Conservation (phyloP, 768 basidiomycete genomes). For the Lactarius quietus region DNA sequence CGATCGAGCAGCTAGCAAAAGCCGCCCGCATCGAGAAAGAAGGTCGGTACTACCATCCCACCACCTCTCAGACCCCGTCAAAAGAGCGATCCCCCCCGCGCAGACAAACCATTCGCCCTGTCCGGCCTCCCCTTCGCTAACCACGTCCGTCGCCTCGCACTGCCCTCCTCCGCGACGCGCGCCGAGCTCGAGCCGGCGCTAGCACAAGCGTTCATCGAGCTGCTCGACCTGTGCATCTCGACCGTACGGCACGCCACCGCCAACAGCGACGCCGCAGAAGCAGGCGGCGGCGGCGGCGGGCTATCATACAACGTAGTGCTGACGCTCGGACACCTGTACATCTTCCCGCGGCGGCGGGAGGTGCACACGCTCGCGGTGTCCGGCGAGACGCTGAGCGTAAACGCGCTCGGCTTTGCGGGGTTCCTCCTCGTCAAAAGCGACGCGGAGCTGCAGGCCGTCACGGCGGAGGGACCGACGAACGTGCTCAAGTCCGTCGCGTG, state of each 20-base stretch:
- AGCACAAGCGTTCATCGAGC: slow-evolving; percentile 59
- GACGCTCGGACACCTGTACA: slow-evolving; percentile 77
- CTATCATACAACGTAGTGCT: slow-evolving; percentile 84
- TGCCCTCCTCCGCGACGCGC: slow-evolving; percentile 32
- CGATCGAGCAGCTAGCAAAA: slow-evolving; percentile 69
- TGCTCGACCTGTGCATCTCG: slow-evolving; percentile 74
- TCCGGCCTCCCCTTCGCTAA: slow-evolving; percentile 73
- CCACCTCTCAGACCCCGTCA: slow-evolving; percentile 8
- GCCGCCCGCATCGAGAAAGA: slow-evolving; percentile 54
- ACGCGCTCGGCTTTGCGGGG: slow-evolving; percentile 87
- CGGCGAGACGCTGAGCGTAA: slow-evolving; percentile 64
- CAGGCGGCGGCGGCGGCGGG: slow-evolving; percentile 36
- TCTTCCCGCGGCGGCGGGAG: slow-evolving; percentile 76
- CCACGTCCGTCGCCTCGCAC: slow-evolving; percentile 56
- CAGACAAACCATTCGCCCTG: slow-evolving; percentile 73
- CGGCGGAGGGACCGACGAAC: slow-evolving; percentile 55
- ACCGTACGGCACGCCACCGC: slow-evolving; percentile 65
- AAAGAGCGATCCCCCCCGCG: background rate
- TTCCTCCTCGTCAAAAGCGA: slow-evolving; percentile 85
- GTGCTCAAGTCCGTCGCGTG: slow-evolving; percentile 65
- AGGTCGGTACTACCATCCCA: slow-evolving; percentile 37
- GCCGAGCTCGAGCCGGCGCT: slow-evolving; percentile 51
- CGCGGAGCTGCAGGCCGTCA: slow-evolving; percentile 66
- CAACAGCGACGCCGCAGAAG: slow-evolving; percentile 27
- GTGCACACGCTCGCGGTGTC: slow-evolving; percentile 49